phyloP scores from a whole-genome alignment of 768 basidiomycete genomes.

The Hericium alpestre region DNA sequence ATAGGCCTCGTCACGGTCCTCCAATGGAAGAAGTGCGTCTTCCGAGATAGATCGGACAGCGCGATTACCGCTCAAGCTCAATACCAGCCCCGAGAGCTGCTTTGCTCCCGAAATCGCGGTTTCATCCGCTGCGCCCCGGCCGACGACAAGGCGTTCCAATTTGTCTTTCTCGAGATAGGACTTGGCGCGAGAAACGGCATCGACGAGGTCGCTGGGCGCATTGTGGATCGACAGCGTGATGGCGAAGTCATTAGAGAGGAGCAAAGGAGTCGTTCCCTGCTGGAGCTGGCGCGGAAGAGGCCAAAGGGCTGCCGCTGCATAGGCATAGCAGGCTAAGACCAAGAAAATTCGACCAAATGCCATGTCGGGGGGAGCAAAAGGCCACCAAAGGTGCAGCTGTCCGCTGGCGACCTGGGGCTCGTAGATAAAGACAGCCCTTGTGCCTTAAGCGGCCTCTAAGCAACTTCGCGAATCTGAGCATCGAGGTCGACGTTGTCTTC shows the following conservation, averaged over 20 bases:
- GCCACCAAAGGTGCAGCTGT: not conserved
- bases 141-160: slow-evolving; percentile 48
- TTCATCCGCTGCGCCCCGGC: slow-evolving; percentile 41
- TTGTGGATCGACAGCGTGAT: slow-evolving; percentile 33
- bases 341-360: too few species aligned
- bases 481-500: slow-evolving; percentile 5
- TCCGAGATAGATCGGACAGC: slow-evolving; percentile 24
- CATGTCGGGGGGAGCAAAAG: not conserved
- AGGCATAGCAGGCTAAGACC: too few species aligned
- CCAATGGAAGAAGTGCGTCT: slow-evolving; percentile 41
- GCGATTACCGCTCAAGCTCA: not conserved
- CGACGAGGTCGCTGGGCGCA: slow-evolving; percentile 43
- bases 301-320: slow-evolving; percentile 17
- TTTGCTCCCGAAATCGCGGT: slow-evolving; percentile 29
- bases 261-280: slow-evolving; percentile 20
- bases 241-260: slow-evolving; percentile 37
- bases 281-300: slow-evolving; percentile 20
- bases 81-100: slow-evolving; percentile 21
- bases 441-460: slow-evolving; percentile 16
- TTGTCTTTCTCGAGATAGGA: slow-evolving; percentile 37
- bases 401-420: not conserved
- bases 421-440: too few species aligned
- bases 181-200: slow-evolving; percentile 36
- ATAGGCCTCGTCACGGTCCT: slow-evolving; percentile 50
- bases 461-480: not conserved